Percentiles rank a stretch among this genome's conserved stretches.
phyloP scores from a whole-genome alignment of 2,329 filamentous ascomycete species.

The Bretziella fagacearum region DNA sequence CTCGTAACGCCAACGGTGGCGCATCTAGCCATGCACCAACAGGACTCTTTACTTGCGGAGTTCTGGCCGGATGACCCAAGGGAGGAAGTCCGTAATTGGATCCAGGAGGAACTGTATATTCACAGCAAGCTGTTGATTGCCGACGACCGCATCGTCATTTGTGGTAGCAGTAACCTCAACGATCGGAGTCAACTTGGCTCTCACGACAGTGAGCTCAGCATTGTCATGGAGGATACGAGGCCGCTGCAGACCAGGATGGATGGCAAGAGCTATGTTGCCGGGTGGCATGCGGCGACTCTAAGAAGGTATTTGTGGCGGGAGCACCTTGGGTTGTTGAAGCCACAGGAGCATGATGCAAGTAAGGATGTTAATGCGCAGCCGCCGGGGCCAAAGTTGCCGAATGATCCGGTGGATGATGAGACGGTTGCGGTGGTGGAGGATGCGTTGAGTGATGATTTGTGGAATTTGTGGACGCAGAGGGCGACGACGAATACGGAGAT shows the following conservation, averaged over 20 bases:
- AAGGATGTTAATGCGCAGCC: constrained; percentile 59
- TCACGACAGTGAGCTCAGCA: constrained; percentile 80
- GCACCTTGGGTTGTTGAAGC: constrained; percentile 64
- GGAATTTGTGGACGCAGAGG: constrained; percentile 49
- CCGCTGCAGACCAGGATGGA: constrained; percentile 58
- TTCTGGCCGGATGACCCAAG: constrained; percentile 62
- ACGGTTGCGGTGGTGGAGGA: constrained; percentile 51
- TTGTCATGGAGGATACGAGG: constrained; percentile 74
- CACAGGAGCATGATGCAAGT: constrained; percentile 51
- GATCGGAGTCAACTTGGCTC: constrained; percentile 75
- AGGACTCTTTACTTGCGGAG: constrained; percentile 46
- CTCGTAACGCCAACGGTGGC: constrained; percentile 37
- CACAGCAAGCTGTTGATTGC: constrained; percentile 83
- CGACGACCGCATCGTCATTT: constrained; percentile 72
- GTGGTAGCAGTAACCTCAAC: constrained; percentile 80
- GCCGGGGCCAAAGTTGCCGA: constrained; percentile 47
- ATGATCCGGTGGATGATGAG: constrained; percentile 44
- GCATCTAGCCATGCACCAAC: constrained; percentile 54
- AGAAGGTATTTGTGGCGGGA: constrained; percentile 77
- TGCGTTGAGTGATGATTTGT: constrained; percentile 49
- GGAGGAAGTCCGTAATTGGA: constrained; percentile 69
- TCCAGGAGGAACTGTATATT: constrained; percentile 92
- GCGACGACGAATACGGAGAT: constrained; percentile 56
- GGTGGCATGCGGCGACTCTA: constrained; percentile 67
- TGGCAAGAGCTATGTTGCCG: constrained; percentile 57